Conservation (phyloP, 140 eudicot genomes). For the Ambrosia hybrid region DNA sequence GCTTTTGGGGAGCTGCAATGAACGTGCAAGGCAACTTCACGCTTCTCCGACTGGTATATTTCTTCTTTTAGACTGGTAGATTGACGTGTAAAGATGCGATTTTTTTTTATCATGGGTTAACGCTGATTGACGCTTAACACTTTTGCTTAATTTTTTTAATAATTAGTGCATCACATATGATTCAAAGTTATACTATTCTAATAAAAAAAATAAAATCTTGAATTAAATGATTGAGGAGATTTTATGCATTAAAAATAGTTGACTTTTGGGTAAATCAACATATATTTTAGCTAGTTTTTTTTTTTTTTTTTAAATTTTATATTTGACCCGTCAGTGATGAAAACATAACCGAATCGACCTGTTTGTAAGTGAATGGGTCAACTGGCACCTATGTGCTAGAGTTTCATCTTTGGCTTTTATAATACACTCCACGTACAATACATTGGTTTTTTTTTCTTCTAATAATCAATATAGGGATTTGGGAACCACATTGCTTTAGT, state of each 20-base stretch:
- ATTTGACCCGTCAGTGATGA: neutral
- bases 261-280: neutral
- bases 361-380: neutral
- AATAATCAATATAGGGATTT: neutral
- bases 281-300: neutral
- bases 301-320: too few species aligned
- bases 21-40: constrained; percentile 86
- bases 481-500: neutral
- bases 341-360: neutral
- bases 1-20: constrained; percentile 94
- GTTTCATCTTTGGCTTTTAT: constrained; percentile 1
- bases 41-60: constrained; percentile 78
- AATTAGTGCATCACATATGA: neutral
- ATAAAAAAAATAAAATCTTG: neutral
- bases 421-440: neutral
- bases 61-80: neutral
- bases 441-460: neutral
- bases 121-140: neutral
- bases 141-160: neutral
- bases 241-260: neutral
- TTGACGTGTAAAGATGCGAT: neutral
- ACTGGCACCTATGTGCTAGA: neutral
- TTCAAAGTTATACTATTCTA: neutral
- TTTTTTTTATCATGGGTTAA: neutral
- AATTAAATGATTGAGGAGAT: neutral